Base-by-base conservation (phyloP, 805 yeast genomes). In the Pichia scutulata region DNA sequence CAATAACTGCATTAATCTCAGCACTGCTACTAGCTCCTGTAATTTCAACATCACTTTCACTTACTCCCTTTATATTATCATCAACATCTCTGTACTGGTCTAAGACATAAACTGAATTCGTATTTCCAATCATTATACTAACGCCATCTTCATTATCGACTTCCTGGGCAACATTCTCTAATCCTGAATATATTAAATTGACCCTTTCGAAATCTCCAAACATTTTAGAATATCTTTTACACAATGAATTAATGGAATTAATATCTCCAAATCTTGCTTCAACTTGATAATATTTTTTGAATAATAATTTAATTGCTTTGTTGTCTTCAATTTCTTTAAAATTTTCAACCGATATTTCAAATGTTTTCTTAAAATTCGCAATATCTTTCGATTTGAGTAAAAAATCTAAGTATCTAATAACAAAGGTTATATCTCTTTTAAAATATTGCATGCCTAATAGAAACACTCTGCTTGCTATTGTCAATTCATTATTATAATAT, bases 201-300 rank as follows among this genome's bases (percentile, higher is more conserved):
- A 33, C n/a, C 3, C 3, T 16, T 16, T n/a, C 37, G n/a, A 33
- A 33, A n/a, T 16, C 37, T 0, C 90, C 86, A 64, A 87, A 89
- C 36, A 75, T 66, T 53, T 79, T 82, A 30, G 74, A 69, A 64
- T 76, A 89, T 54, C 95, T 76, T 50, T 71, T 73, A 54, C 86
- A 89, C 43, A 92, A 73, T 46, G 78, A 74, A 44, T 75, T 70
- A 7, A 89, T 81, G 14, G 86, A 84, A 43, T 78, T 76, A 22
- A 86, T 66, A 56, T 84, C 89, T 36, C 92, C 87, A 61, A 77
- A 82, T 48, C 75, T 76, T 2, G 84, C 72, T 55, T 90, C 95
- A 61, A 82, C 84, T 46, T 75, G 70, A 44, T 86, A 75, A 67
- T 84, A 86, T 43, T 74, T 70, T 48, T 77, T 77, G 58, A 75